A percentile compares a stretch with the other conserved stretches of the same genome.
phyloP scores from a whole-genome alignment of 306 rosid species.

The Clitoria ternatea region DNA sequence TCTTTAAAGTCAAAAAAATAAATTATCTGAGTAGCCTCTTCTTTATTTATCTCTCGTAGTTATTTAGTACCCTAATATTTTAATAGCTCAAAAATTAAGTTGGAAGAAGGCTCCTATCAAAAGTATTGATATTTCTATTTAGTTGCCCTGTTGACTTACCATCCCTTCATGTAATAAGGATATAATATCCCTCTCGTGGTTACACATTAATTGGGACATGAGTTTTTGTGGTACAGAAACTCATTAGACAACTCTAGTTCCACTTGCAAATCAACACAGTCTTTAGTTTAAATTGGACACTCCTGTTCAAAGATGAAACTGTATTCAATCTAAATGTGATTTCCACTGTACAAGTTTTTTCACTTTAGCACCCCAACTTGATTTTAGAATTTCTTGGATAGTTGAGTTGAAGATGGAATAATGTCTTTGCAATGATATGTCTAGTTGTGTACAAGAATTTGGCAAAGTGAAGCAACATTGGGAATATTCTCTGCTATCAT shows the following conservation, averaged over 20 bases:
- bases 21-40: too few relatives aligned
- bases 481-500: background rate
- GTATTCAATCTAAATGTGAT: background rate
- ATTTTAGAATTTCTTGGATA: background rate
- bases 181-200: too few relatives aligned
- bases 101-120: too few relatives aligned
- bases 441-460: constrained; percentile 1
- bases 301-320: background rate
- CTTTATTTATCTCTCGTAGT: too few relatives aligned
- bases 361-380: background rate
- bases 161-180: background rate
- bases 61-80: too few relatives aligned
- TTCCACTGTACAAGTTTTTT: background rate
- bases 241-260: background rate
- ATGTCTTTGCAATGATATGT: background rate
- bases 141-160: background rate
- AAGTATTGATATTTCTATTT: too few relatives aligned
- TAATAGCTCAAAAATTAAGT: too few relatives aligned
- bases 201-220: background rate
- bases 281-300: background rate
- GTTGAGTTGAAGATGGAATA: background rate
- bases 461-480: constrained; percentile 8
- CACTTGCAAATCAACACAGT: background rate
- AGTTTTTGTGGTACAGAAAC: background rate
- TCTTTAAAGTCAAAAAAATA: too few relatives aligned